Conservation (phyloP, 116 monocot genomes). For the Dioscorea cayenensis region DNA sequence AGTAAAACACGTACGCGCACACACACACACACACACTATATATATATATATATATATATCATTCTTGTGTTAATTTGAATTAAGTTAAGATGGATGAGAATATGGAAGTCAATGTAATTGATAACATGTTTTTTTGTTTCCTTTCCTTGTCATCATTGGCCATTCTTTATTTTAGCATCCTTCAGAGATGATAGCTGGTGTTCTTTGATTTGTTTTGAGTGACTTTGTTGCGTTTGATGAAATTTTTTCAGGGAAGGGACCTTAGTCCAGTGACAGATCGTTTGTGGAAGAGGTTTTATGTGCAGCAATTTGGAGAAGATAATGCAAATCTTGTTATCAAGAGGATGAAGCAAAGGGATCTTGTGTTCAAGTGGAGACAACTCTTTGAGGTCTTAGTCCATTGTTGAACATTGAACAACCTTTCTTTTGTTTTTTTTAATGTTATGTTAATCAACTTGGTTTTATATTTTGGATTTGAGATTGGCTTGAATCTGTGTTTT, state of each 20-base stretch:
- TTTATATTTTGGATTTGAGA: neutral
- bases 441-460: neutral
- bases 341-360: slow-evolving; percentile 58
- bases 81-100: too few species aligned
- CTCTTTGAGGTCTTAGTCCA: slow-evolving; percentile 50
- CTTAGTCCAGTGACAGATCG: slow-evolving; percentile 71
- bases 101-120: too few species aligned
- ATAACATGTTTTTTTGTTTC: too few species aligned
- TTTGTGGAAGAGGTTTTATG: slow-evolving; percentile 83
- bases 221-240: neutral
- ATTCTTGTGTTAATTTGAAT: too few species aligned
- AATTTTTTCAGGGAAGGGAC: slow-evolving; percentile 52
- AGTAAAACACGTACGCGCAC: too few species aligned
- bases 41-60: too few species aligned
- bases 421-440: neutral
- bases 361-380: slow-evolving; percentile 59
- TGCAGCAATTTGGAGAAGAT: slow-evolving; percentile 62
- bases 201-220: neutral
- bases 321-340: slow-evolving; percentile 34
- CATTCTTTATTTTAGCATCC: too few species aligned
- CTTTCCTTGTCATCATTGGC: too few species aligned
- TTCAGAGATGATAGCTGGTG: neutral
- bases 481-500: slow-evolving; percentile 1
- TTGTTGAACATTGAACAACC: neutral
- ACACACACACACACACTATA: too few species aligned